Evolutionary conservation across 2,329 filamentous ascomycete species (phyloP), one percentile per base, ranked within the genome.

Genomic region (Lachnellula arida): DNA sequence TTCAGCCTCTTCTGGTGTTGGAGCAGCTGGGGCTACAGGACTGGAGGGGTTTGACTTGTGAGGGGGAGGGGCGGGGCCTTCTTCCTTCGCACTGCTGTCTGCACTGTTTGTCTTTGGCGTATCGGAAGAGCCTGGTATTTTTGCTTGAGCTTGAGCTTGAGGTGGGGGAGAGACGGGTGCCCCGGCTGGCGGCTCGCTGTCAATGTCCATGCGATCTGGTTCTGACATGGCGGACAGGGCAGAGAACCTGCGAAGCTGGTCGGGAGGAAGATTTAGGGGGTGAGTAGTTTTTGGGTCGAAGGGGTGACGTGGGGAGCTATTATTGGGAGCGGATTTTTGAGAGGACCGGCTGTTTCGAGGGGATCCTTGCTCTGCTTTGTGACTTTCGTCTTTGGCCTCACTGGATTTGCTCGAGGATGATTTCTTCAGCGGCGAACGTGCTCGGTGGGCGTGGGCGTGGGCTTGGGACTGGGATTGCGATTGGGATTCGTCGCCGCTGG

Each of bases 241-340:
- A 49, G 87, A 90, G 56, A 89, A 74, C 60, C 89, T 85, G 72
- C 89, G 88, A 68, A 91, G 82, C 79, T 96, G 87, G 76, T 96
- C 91, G 47, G 91, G 91, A 2, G 88, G 91, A 22, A 96, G 83
- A 69, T 97, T 97, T 51, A 97, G 81, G 40, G 93, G 93, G 72
- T 97, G 92, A 2, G 85, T 87, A 70, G 85, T 87, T 70, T 93
- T 82, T 61, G 79, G 78, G 70, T 89, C 85, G 68, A 77, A 73
- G 65, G 74, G 75, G 61, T 80, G 76, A 54, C 61, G 65, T 23
- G 63, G 60, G 39, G 65, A 32, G 9, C 11, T 61, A 55, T 63
- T 59, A 23, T 6, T 42, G 40, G 60, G 57, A 39, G 60, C 58
- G 42, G 66, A 55, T 60, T 65, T 67, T 39, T 57, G 53, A 59